A percentile compares a stretch with the other conserved stretches of the same genome.
Evolutionary conservation across 179 eudicot genomes (phyloP).

Genomic region (Monotropa hypopitys): DNA sequence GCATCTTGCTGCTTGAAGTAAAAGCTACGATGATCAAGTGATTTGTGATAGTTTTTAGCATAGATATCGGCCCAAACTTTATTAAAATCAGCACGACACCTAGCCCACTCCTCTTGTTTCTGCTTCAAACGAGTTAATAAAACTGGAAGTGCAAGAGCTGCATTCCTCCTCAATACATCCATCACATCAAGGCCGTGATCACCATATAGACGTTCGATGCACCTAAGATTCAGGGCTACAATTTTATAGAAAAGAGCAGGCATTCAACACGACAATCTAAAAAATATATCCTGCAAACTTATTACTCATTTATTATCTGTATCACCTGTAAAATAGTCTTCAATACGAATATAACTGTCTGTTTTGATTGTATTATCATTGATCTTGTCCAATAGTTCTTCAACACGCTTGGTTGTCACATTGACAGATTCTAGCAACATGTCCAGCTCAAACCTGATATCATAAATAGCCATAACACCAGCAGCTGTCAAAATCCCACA

Average conservation of each 20-base stretch:
- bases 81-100: slow-evolving; percentile 73
- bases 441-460: slow-evolving; percentile 75
- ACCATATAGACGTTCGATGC: slow-evolving; percentile 75
- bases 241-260: slow-evolving; percentile 5
- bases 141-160: slow-evolving; percentile 59
- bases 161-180: slow-evolving; percentile 68
- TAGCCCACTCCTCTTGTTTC: slow-evolving; percentile 87
- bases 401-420: slow-evolving; percentile 52
- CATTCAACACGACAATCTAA: slow-evolving; percentile 1
- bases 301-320: background rate
- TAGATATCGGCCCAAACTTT: slow-evolving; percentile 78
- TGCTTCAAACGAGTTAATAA: slow-evolving; percentile 75
- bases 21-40: slow-evolving; percentile 92
- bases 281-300: background rate
- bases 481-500: background rate
- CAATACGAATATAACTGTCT: slow-evolving; percentile 41
- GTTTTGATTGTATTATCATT: slow-evolving; percentile 28
- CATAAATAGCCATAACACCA: slow-evolving; percentile 7
- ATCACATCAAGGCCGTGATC: slow-evolving; percentile 72
- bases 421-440: slow-evolving; percentile 77
- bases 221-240: slow-evolving; percentile 62
- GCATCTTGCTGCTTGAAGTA: slow-evolving; percentile 91
- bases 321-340: slow-evolving; percentile 58
- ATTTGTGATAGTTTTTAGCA: slow-evolving; percentile 74
- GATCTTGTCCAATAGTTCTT: slow-evolving; percentile 54